Evolutionary conservation across 208 protist species (phyloP).

Genomic region (Crithidia mellificae): DNA sequence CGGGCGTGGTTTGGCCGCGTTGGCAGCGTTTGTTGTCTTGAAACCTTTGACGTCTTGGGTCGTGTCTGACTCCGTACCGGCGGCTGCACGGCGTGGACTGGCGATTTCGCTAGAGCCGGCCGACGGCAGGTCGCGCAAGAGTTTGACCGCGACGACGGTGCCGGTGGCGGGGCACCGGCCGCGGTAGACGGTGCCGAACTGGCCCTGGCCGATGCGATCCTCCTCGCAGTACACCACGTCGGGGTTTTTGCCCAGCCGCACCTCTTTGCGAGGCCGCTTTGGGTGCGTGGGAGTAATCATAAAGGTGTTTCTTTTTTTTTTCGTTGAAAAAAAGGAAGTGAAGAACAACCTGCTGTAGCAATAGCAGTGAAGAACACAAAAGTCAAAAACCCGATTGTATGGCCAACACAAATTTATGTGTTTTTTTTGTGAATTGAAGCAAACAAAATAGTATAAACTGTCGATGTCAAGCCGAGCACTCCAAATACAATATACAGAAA

Average conservation of each 20-base stretch:
- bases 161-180: conserved; percentile 28
- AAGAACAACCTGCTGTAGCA: too few relatives aligned
- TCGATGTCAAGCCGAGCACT: not conserved
- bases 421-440: too few relatives aligned
- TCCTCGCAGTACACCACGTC: conserved; percentile 43
- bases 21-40: not conserved
- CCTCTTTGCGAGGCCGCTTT: conserved; percentile 1
- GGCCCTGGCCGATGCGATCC: conserved; percentile 48
- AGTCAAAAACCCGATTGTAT: too few relatives aligned
- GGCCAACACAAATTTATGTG: too few relatives aligned
- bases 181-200: conserved; percentile 60
- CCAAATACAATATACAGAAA: too few relatives aligned
- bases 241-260: conserved; percentile 33
- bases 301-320: too few relatives aligned
- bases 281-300: conserved; percentile 6
- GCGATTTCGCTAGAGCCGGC: conserved; percentile 4
- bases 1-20: conserved; percentile 1
- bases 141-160: conserved; percentile 53
- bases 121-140: conserved; percentile 34
- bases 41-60: not conserved
- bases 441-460: too few relatives aligned
- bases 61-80: conserved; percentile 2
- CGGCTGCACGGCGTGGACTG: conserved; percentile 4
- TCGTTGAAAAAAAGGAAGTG: not conserved
- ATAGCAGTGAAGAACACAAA: not conserved